Percentiles rank a stretch among this genome's conserved stretches.
Evolutionary conservation across 2,329 filamentous ascomycete species (phyloP).

Genomic region (Trichoderma koningiopsis): DNA sequence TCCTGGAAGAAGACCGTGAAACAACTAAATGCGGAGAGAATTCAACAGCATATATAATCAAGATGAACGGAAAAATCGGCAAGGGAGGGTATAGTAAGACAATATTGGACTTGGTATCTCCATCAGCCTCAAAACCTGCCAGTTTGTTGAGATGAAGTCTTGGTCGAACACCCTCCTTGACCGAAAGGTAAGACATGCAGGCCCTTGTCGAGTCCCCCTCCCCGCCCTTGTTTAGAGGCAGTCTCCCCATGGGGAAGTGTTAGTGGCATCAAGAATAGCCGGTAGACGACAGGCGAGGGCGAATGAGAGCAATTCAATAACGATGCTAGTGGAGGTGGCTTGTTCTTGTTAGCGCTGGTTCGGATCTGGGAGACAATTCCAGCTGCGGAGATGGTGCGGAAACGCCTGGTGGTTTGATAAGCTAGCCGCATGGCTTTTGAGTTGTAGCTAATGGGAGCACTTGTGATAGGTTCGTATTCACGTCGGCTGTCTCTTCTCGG

Average conservation of each 20-base stretch:
- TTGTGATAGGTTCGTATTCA: background rate
- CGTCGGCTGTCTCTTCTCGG: background rate
- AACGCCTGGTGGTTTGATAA: background rate
- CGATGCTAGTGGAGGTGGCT: background rate
- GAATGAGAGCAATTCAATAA: background rate
- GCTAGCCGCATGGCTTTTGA: background rate
- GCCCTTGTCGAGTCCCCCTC: background rate
- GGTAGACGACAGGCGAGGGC: slow-evolving; percentile 16
- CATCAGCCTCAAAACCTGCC: background rate
- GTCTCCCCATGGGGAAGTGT: slow-evolving; percentile 12
- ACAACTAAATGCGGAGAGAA: background rate
- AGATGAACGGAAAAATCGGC: background rate
- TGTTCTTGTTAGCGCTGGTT: background rate
- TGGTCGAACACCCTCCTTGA: background rate
- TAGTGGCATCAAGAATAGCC: slow-evolving; percentile 6
- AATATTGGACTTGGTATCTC: background rate
- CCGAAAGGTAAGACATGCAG: slow-evolving; percentile 2
- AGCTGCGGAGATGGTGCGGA: slow-evolving; percentile 5
- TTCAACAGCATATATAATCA: slow-evolving; percentile 2
- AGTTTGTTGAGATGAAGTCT: background rate
- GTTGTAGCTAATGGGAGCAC: background rate
- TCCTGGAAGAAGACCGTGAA: background rate
- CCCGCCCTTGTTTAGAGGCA: slow-evolving; percentile 1
- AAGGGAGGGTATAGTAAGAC: background rate
- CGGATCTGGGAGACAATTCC: background rate